Base-by-base conservation (phyloP, 2,329 filamentous ascomycete species). In the Seiridium unicorne region DNA sequence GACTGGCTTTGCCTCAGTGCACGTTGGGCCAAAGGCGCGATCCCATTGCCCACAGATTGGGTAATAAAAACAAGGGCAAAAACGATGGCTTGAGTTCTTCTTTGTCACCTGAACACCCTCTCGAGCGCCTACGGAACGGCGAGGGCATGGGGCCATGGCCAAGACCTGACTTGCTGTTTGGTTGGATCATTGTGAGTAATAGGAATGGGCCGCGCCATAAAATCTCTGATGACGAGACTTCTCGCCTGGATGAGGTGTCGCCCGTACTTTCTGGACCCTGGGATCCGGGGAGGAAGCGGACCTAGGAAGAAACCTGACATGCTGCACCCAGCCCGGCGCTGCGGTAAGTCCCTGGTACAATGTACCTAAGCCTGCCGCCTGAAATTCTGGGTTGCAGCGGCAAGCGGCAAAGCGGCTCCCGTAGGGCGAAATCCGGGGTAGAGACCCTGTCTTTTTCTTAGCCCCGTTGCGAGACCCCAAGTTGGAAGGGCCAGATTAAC, bases 11-110 rank as follows among this genome's bases (percentile, higher is more conserved):
- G 47, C 57, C 57, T 53, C 57, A n/a, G 47, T 9, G 57, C 26
- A 55, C 11, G 36, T 26, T 53, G 55, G 31, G 31, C 42, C 55
- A 47, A 31, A 34, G 55, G 65, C 62, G 47, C 57, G 61, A 60
- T 69, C 69, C 62, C 61, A 69, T 72, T 67, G 67, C 64, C 62
- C 62, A 70, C 66, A 61, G 65, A 80, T 81, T 81, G 76, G 70
- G 79, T 81, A 81, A 81, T 81, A 67, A 68, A 81, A 81, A 81
- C 74, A 70, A 70, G 72, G 71, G 70, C 73, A 10, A 10, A 13
- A 13, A 54, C 13, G 13, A 44, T n/a, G 31, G 57, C 31, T 58
- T 76, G 73, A 71, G 66, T 68, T 71, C 65, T 68, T 70, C 66
- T 69, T 67, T 68, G 71, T 76, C 73, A 73, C 72, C 70, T 76